Conservation (phyloP, 176 grass and related monocot genomes). For the Miscanthus lutarioriparius region DNA sequence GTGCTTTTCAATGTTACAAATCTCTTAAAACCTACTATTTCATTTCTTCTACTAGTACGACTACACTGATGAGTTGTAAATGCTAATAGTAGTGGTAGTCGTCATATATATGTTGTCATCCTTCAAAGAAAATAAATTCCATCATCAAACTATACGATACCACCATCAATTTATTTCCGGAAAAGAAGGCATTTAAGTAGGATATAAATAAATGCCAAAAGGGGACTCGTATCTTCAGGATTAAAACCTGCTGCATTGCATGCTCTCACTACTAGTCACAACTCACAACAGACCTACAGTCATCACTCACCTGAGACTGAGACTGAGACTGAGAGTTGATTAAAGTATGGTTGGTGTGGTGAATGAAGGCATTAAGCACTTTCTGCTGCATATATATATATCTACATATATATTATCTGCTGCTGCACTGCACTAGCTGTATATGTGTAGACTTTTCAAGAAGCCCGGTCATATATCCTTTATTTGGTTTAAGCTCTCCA, state of each 20-base stretch:
- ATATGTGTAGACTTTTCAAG: neutral
- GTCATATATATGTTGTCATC: neutral
- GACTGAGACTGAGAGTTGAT: neutral
- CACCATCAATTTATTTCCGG: neutral
- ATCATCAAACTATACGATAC: no score
- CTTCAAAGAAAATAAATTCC: neutral
- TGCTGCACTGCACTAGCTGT: neutral
- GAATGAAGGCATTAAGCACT: neutral
- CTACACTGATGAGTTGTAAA: neutral
- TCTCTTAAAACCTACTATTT: neutral
- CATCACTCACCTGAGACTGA: neutral
- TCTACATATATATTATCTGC: neutral
- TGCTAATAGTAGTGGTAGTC: neutral
- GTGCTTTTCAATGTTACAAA: neutral
- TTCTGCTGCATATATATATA: neutral
- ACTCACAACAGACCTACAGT: neutral
- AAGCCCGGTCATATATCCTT: conserved; percentile 11
- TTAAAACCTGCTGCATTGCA: conserved; percentile 16
- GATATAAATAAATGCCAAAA: conserved; percentile 39
- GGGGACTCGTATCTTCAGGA: conserved; percentile 10
- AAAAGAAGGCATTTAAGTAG: conserved; percentile 21
- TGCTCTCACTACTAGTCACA: no score
- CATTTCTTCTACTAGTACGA: neutral
- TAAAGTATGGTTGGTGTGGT: neutral
- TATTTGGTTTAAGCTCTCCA: conserved; percentile 17